phyloP scores from a whole-genome alignment of 2,329 filamentous ascomycete species.

The Trichoderma lentiforme region DNA sequence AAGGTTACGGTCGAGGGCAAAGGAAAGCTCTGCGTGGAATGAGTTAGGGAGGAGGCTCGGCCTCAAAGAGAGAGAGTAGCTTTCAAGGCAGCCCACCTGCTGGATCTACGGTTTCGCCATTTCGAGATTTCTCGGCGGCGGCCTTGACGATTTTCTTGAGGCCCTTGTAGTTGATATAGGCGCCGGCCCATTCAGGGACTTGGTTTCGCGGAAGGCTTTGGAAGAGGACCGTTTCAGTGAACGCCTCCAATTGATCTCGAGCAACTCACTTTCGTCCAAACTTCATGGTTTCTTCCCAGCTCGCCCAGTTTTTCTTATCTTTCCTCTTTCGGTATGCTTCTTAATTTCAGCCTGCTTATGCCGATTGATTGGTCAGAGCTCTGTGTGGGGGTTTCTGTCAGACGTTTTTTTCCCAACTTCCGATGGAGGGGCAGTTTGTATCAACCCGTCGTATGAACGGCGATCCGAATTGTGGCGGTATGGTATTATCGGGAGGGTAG shows the following conservation, averaged over 20 bases:
- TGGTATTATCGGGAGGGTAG: not conserved
- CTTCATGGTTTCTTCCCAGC: constrained; percentile 46
- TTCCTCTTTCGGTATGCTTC: not conserved
- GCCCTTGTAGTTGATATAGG: constrained; percentile 85
- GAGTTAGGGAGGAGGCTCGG: constrained; percentile 31
- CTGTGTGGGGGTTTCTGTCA: constrained; percentile 4
- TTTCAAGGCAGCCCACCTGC: constrained; percentile 65
- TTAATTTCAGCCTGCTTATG: not conserved
- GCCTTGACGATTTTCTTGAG: constrained; percentile 95
- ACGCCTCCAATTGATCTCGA: constrained; percentile 3
- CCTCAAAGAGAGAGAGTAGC: constrained; percentile 1
- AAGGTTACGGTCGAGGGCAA: constrained; percentile 91
- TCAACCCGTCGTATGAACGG: not conserved
- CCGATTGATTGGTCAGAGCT: constrained; percentile 14
- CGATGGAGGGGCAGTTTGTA: not conserved
- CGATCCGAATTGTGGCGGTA: not conserved
- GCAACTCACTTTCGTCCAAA: constrained; percentile 58
- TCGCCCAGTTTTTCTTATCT: not conserved
- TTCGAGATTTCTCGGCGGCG: constrained; percentile 61
- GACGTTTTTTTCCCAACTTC: not conserved
- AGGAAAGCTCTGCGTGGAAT: constrained; percentile 78
- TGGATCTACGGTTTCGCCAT: constrained; percentile 76
- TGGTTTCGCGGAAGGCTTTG: constrained; percentile 69
- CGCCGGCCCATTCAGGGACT: constrained; percentile 80
- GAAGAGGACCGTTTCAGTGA: constrained; percentile 20